Evolutionary conservation across 768 basidiomycete genomes (phyloP), one percentile per base, ranked within the genome.

Genomic region (Gymnopilus dilepis): DNA sequence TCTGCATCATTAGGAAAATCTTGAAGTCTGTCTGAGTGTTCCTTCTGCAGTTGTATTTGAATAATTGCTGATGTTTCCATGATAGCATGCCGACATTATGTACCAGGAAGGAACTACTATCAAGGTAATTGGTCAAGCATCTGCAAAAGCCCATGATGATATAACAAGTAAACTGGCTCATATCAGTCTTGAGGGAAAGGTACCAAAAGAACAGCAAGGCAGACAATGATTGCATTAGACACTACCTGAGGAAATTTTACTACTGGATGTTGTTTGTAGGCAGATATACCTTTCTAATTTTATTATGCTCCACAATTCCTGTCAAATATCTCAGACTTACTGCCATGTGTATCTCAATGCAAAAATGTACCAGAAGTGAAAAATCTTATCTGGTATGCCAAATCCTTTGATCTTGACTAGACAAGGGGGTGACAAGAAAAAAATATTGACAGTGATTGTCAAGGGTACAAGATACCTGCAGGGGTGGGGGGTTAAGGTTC

Each of bases 41-140:
- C 0, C 47, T 54, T 56, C 13, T 30, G 15, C 6, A 17, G 28
- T 1, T n/a, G n/a, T 54, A 8, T 22, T 19, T 15, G 13, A 17
- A 12, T 38, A 30, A 70, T 71, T 61, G 59, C 65, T 74, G 17
- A 76, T 80, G 6, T 24, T 8, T 24, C 28, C 28, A 69, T 42
- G 48, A 12, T 37, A 62, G 61, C 68, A 80, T 52, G 80, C 68
- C 7, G 71, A 79, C 19, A 79, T 86, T 61, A 79, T 81, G 48
- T 84, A 86, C 53, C 82, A 85, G 58, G 82, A 82, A 64, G 47
- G 67, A 71, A 50, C 54, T 59, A 52, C 40, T 22, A 51, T 59
- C 52, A 72, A 72, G 61, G 65, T 67, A 42, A 21, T 55, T 11
- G 68, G 70, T 53, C 72, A 73, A 22, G 65, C 71, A 13, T 69